phyloP scores from a whole-genome alignment of 164 flowering plant genomes.

The Aristolochia contorta region DNA sequence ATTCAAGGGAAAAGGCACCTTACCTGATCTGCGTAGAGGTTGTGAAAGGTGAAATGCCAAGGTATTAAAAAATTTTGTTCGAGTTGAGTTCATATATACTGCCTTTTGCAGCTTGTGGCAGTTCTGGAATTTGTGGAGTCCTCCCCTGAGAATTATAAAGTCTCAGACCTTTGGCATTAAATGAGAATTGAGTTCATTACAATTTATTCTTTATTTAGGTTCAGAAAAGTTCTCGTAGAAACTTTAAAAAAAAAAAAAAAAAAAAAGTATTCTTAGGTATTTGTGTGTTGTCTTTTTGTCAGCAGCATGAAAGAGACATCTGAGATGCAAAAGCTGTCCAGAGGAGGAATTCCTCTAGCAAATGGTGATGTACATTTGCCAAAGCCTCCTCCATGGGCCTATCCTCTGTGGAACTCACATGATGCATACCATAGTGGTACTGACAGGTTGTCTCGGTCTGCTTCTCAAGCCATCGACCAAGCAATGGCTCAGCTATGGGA shows the following conservation, averaged over 20 bases:
- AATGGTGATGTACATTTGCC: slow-evolving; percentile 91
- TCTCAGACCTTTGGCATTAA: too few relatives aligned
- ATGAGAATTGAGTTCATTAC: not conserved
- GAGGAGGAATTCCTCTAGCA: slow-evolving; percentile 93
- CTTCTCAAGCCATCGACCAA: slow-evolving; percentile 96
- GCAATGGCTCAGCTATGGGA: slow-evolving; percentile 90
- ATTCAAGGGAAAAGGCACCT: slow-evolving; percentile 99
- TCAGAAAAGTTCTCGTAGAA: too few relatives aligned
- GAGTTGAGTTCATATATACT: too few relatives aligned
- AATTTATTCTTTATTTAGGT: not conserved
- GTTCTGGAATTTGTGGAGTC: too few relatives aligned
- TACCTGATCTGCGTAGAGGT: slow-evolving; percentile 91
- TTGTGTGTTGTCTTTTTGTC: not conserved
- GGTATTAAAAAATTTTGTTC: slow-evolving; percentile 29
- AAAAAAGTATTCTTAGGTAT: not conserved
- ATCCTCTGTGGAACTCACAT: slow-evolving; percentile 73
- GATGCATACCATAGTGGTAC: slow-evolving; percentile 54
- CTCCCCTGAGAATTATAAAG: too few relatives aligned
- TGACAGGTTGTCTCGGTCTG: slow-evolving; percentile 78
- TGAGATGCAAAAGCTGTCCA: slow-evolving; percentile 62
- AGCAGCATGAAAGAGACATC: slow-evolving; percentile 58
- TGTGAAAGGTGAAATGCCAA: slow-evolving; percentile 69
- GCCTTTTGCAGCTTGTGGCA: too few relatives aligned
- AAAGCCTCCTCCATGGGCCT: slow-evolving; percentile 99
- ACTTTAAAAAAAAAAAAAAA: too few relatives aligned